Conservation (phyloP, 176 grass and related monocot genomes). For the Cenchrus purpureus region DNA sequence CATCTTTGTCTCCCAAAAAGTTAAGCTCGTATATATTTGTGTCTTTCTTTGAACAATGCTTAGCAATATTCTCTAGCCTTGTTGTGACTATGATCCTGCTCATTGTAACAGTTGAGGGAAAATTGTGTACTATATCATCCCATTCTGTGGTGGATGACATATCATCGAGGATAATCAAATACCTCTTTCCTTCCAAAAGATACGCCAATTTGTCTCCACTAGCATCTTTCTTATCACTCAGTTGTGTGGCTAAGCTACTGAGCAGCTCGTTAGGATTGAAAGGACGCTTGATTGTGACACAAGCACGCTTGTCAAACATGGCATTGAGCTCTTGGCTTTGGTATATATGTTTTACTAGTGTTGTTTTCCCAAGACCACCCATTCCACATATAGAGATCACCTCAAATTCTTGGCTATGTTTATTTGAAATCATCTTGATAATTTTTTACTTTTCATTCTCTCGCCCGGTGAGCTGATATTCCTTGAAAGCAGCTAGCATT, state of each 20-base stretch:
- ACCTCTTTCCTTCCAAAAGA: not conserved
- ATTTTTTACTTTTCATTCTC: not conserved
- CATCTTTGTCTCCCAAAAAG: not conserved
- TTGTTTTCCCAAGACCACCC: conserved; percentile 47
- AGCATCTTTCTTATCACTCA: not conserved
- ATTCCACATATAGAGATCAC: conserved; percentile 39
- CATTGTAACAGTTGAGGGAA: not conserved
- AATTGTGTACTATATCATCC: not conserved
- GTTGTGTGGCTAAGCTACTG: not conserved
- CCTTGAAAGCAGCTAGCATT: not conserved
- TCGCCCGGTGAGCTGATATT: conserved; percentile 4
- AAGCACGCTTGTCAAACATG: conserved; percentile 34
- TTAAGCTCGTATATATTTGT: conserved; percentile 2
- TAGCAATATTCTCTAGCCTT: not conserved
- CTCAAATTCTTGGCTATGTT: not conserved
- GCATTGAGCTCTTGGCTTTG: not conserved
- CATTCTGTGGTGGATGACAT: not conserved
- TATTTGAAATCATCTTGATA: not conserved
- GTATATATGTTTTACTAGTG: conserved; percentile 34
- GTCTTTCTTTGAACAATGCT: not conserved
- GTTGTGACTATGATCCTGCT: conserved; percentile 48
- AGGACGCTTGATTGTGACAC: conserved; percentile 22
- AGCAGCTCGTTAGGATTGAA: conserved; percentile 15
- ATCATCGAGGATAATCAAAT: too few relatives aligned
- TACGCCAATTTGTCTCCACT: not conserved